Evolutionary conservation across 192 early-diverging fungal species (phyloP).

Genomic region (Linnemannia elongata): DNA sequence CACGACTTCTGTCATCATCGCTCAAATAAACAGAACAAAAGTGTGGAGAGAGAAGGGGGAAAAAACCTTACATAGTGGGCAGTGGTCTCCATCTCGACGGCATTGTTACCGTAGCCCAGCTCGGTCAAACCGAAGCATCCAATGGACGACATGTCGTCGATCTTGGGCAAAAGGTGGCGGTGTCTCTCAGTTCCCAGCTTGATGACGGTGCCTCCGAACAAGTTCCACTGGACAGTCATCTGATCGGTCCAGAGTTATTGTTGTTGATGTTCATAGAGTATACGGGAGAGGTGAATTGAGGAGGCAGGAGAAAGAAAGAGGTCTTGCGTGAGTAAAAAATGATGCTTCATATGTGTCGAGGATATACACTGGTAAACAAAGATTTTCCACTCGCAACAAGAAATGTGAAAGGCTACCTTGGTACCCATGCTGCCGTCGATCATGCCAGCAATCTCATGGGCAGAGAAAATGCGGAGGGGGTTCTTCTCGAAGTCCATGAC

Average conservation of each 20-base stretch:
- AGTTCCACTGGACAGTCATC: constrained; percentile 56
- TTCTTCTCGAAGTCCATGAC: constrained; percentile 80
- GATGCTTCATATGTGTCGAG: background rate
- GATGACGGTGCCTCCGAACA: constrained; percentile 70
- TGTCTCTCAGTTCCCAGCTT: constrained; percentile 83
- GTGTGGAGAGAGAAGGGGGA: background rate
- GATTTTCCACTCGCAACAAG: background rate
- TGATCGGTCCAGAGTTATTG: background rate
- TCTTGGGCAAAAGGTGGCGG: constrained; percentile 69
- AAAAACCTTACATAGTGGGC: constrained; percentile 65
- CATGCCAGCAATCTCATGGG: constrained; percentile 83
- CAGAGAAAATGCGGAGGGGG: constrained; percentile 75
- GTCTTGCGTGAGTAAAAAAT: background rate
- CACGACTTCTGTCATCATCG: background rate
- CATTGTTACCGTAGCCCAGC: constrained; percentile 86
- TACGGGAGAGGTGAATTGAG: background rate
- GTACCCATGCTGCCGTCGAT: constrained; percentile 80
- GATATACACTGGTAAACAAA: background rate
- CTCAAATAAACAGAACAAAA: constrained; percentile 1
- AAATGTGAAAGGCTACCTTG: constrained; percentile 55
- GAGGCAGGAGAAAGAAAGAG: background rate
- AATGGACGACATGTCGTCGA: constrained; percentile 74
- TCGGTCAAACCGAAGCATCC: constrained; percentile 87
- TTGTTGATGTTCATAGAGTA: background rate
- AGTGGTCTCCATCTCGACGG: constrained; percentile 85